These are phyloP conservation scores for Rhizophagus clarus DNA, from an alignment of 192 early-diverging fungal species.

Conservation along the genomic window DNA sequence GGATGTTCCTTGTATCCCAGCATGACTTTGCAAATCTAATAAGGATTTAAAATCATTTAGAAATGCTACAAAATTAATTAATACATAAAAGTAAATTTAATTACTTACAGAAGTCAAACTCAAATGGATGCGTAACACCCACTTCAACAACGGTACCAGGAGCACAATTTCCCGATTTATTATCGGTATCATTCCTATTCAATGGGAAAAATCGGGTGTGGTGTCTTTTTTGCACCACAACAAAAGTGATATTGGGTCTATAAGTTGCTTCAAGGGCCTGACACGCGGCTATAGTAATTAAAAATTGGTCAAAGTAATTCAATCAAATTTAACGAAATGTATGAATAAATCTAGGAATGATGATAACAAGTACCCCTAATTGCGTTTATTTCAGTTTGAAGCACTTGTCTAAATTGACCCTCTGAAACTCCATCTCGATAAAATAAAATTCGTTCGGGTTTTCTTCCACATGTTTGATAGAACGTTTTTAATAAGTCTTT, in stretches of 20 bases:
- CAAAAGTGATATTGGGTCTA: constrained; percentile 78
- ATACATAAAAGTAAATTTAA: neutral
- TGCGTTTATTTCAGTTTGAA: constrained; percentile 73
- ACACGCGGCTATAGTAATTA: constrained; percentile 55
- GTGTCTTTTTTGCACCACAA: constrained; percentile 91
- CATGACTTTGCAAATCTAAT: constrained; percentile 77
- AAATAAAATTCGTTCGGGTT: constrained; percentile 78
- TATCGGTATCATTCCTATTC: constrained; percentile 59
- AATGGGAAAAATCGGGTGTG: constrained; percentile 84
- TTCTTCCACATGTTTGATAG: constrained; percentile 64
- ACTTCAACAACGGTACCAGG: constrained; percentile 85
- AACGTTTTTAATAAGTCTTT: constrained; percentile 71
- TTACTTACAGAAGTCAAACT: constrained; percentile 80
- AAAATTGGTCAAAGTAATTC: neutral
- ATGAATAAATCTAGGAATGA: neutral
- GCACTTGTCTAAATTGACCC: constrained; percentile 76
- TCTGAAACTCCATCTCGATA: constrained; percentile 94
- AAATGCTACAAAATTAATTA: neutral
- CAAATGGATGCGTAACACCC: constrained; percentile 72
- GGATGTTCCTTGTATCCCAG: constrained; percentile 90
- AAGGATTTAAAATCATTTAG: neutral
- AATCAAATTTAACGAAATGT: neutral
- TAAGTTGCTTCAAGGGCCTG: constrained; percentile 67
- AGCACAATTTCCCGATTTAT: constrained; percentile 74
- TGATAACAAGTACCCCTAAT: constrained; percentile 41